A percentile compares a stretch with the other conserved stretches of the same genome.
Evolutionary conservation across 805 yeast genomes (phyloP).

Genomic region (Saturnispora hagleri): DNA sequence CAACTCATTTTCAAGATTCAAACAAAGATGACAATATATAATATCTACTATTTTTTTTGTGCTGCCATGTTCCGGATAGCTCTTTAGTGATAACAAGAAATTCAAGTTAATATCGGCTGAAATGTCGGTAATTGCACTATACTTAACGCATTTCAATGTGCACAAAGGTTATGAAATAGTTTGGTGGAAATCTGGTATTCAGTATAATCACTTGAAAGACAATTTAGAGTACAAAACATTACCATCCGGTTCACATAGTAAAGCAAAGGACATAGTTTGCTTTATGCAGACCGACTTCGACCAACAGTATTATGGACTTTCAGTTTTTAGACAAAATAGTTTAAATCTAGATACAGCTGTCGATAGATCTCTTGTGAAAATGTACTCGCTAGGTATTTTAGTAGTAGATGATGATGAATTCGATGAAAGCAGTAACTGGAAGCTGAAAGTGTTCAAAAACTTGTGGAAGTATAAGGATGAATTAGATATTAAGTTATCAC

Average conservation of each 20-base stretch:
- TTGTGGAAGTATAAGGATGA: conserved; percentile 34
- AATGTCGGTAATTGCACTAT: conserved; percentile 29
- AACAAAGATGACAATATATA: not conserved
- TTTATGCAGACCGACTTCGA: conserved; percentile 31
- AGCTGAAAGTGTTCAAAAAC: conserved; percentile 32
- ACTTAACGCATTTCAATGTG: conserved; percentile 44
- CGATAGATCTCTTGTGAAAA: conserved; percentile 39
- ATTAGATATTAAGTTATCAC: conserved; percentile 9
- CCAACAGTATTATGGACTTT: conserved; percentile 35
- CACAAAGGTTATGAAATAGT: conserved; percentile 39
- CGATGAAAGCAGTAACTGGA: conserved; percentile 25
- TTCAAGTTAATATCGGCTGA: not conserved
- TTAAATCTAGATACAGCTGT: conserved; percentile 11
- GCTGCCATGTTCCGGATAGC: not conserved
- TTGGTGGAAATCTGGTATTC: conserved; percentile 29
- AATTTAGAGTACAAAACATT: conserved; percentile 54
- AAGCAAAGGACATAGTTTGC: conserved; percentile 41
- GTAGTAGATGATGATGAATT: conserved; percentile 37
- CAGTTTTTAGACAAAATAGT: conserved; percentile 40
- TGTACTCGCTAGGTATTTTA: conserved; percentile 59
- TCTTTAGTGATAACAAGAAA: not conserved
- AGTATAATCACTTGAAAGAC: conserved; percentile 25
- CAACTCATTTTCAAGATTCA: not conserved
- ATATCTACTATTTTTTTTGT: not conserved
- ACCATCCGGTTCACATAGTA: conserved; percentile 60